Evolutionary conservation across 2,329 filamentous ascomycete genomes (phyloP).

Genomic region (Diaporthe humulicola): DNA sequence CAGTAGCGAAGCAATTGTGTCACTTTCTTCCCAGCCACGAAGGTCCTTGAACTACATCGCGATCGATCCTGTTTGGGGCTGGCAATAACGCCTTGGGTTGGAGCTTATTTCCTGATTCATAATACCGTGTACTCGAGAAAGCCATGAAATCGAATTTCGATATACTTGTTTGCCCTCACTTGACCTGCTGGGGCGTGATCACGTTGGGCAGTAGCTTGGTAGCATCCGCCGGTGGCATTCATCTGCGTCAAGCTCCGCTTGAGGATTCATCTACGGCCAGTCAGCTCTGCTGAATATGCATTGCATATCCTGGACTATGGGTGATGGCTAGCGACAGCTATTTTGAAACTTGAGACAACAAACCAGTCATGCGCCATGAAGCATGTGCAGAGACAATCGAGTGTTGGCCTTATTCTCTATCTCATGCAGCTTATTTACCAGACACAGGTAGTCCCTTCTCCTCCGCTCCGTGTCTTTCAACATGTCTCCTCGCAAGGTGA

Average conservation of each 20-base stretch:
- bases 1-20: no score
- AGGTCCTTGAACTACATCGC: no score
- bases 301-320: background rate
- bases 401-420: background rate
- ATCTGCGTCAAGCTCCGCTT: background rate
- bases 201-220: background rate
- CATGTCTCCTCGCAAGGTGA: background rate
- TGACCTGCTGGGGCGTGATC: background rate
- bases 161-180: background rate
- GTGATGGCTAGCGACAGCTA: background rate
- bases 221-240: background rate
- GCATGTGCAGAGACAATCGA: background rate
- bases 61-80: background rate
- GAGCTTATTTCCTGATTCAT: background rate
- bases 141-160: background rate
- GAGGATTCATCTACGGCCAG: background rate
- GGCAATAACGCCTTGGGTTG: background rate
- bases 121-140: background rate
- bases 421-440: background rate
- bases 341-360: background rate
- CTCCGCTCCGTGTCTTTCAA: background rate
- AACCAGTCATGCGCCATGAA: background rate
- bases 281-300: no score
- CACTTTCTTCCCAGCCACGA: no score
- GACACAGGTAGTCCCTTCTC: background rate